Base-by-base conservation (phyloP, 371 early-diverging fungal species). In the Blastocladiella emersonii region DNA sequence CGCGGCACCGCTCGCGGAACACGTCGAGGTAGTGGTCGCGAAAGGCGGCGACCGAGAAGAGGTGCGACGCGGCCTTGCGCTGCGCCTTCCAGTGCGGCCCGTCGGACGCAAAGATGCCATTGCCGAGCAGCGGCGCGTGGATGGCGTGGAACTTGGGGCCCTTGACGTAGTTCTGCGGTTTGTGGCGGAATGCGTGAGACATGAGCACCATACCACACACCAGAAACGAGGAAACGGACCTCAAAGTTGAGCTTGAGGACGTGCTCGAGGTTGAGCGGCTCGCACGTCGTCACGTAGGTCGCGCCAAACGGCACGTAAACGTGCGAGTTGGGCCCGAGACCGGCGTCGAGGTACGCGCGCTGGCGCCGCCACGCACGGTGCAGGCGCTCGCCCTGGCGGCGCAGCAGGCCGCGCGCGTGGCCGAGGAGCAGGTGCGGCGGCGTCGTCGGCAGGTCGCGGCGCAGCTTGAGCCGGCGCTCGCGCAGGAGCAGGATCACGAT, bases 151-250 rank as follows among this genome's bases (percentile, higher is more conserved):
- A 56, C 32, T 35, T 21, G 21, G 34, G 61, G 17, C 61, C 61
- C 34, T 61, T 61, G 34, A 61, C 23, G 56, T 51, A 61, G 34
- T 61, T 61, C 61, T 61, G 61, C 15, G 13, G 53, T 61, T 56
- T 35, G 17, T 2, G 1, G 34, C 19, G 19, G 10, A 4, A 4
- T 10, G 1, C 56, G 34, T 19, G 25, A 48, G 21, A 48, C n/a
- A 48, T 21, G 21, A 48, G 25, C 49, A 48, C 19, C 21, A 48
- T 21, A 48, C 49, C n/a, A n/a, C 19, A 48, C 19, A 48, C n/a
- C 49, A 48, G 25, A 48, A 48, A 21, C n/a, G n/a, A n/a, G n/a
- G n/a, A n/a, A n/a, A 61, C 61, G 25, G 17, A 61, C 61, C 2
- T 61, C 57, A 23, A 61, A 61, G 57, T 37, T 41, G 17, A 35